Conservation (phyloP, 331 rosid species). For the Phaseolus coccineus region DNA sequence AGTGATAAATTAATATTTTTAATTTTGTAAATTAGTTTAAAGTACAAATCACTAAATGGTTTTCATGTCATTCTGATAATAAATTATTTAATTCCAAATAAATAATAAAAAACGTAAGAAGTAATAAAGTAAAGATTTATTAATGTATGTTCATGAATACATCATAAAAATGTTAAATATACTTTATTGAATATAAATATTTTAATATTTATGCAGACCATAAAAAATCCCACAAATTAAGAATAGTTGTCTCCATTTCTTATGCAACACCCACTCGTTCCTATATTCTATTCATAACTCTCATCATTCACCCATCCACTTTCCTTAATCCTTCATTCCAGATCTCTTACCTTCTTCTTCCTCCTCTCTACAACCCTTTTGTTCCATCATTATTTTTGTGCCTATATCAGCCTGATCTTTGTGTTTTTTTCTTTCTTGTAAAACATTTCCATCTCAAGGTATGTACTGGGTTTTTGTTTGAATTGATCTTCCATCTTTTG, state of each 20-base stretch:
- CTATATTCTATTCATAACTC: conserved; percentile 31
- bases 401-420: conserved; percentile 50
- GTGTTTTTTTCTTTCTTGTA: conserved; percentile 13
- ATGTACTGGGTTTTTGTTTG: background rate
- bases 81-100: background rate
- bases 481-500: conserved; percentile 7
- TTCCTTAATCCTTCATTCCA: conserved; percentile 24
- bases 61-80: too few species aligned
- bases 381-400: conserved; percentile 8
- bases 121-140: background rate
- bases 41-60: too few species aligned
- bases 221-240: conserved; percentile 8
- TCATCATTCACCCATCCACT: conserved; percentile 17
- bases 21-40: too few species aligned
- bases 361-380: conserved; percentile 12
- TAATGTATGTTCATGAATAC: background rate
- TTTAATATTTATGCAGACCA: background rate
- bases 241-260: conserved; percentile 44
- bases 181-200: background rate
- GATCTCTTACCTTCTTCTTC: conserved; percentile 37
- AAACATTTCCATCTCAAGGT: conserved; percentile 54
- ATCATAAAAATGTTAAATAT: background rate
- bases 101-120: too few species aligned
- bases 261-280: conserved; percentile 52
- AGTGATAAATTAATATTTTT: too few species aligned